Conservation (phyloP, 331 rosid genomes). For the Acacia concinna region DNA sequence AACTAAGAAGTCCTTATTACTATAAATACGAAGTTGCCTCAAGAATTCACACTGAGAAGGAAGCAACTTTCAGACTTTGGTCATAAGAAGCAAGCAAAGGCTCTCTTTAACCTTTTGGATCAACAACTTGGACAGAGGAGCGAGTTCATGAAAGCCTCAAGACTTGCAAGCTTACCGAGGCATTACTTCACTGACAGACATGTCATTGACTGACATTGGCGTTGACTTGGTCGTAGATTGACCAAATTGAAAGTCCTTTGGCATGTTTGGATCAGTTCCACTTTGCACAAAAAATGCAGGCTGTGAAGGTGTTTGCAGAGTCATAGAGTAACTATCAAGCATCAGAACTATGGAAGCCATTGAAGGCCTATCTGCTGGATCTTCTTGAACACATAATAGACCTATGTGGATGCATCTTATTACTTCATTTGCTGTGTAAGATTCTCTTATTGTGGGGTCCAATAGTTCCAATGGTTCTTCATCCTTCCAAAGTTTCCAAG, state of each 20-base stretch:
- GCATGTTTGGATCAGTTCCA: slow-evolving; percentile 18
- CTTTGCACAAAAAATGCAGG: slow-evolving; percentile 36
- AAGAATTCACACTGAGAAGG: not conserved
- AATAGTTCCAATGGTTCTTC: slow-evolving; percentile 40
- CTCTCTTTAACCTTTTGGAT: not conserved
- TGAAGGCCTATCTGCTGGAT: slow-evolving; percentile 52
- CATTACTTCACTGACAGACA: slow-evolving; percentile 13
- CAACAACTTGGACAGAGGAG: not conserved
- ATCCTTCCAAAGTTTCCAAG: slow-evolving; percentile 57
- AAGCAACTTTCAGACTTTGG: not conserved
- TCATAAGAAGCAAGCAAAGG: not conserved
- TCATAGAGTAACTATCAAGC: slow-evolving; percentile 43
- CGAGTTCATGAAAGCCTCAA: not conserved
- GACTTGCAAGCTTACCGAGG: slow-evolving; percentile 22
- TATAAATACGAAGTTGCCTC: not conserved
- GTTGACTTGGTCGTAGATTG: not conserved
- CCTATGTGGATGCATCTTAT: slow-evolving; percentile 60
- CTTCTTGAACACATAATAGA: slow-evolving; percentile 59
- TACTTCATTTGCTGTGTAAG: slow-evolving; percentile 39
- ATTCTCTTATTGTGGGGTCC: slow-evolving; percentile 35
- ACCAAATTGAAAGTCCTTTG: not conserved
- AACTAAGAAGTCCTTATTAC: not conserved
- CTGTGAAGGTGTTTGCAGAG: slow-evolving; percentile 32
- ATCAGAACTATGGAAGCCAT: slow-evolving; percentile 52
- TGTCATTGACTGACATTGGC: slow-evolving; percentile 27